These are phyloP conservation scores for Russula emetica DNA, from an alignment of 768 basidiomycete species.

Conservation along the genomic window DNA sequence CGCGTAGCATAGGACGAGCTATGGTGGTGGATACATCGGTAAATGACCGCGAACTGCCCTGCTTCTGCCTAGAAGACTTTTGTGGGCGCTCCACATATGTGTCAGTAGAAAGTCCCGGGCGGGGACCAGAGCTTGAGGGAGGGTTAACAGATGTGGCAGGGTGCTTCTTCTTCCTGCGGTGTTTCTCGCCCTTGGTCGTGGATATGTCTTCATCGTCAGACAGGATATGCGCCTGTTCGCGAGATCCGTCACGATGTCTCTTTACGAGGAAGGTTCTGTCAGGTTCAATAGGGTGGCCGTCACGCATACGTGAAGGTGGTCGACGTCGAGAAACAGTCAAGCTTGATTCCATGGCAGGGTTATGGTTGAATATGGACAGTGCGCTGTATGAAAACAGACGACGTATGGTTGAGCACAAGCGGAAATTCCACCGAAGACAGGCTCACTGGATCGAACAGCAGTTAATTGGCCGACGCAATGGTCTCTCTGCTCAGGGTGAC, in stretches of 20 bases:
- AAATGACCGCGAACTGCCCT: constrained; percentile 22
- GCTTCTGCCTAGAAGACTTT: constrained; percentile 14
- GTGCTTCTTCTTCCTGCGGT: constrained; percentile 24
- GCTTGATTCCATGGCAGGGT: constrained; percentile 14
- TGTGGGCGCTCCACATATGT: constrained; percentile 13
- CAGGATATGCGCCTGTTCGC: constrained; percentile 5
- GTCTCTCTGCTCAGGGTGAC: background rate
- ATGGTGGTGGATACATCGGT: constrained; percentile 5
- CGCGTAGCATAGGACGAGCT: constrained; percentile 1
- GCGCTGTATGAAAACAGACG: constrained; percentile 1
- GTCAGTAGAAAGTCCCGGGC: constrained; percentile 13
- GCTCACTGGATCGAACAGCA: background rate
- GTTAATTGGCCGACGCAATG: background rate
- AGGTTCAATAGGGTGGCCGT: constrained; percentile 3
- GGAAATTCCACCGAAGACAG: background rate
- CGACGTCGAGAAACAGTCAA: constrained; percentile 1
- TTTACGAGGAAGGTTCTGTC: constrained; percentile 19
- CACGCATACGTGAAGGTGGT: constrained; percentile 15
- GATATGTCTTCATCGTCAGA: constrained; percentile 25
- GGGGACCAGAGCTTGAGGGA: constrained; percentile 8
- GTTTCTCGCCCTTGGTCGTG: constrained; percentile 12
- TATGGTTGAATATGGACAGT: background rate
- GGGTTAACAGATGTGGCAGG: background rate
- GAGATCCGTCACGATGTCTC: constrained; percentile 19
- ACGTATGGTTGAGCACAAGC: constrained; percentile 5